Evolutionary conservation across 2,329 filamentous ascomycete species (phyloP).

Genomic region (Pseudogymnoascus sp.): DNA sequence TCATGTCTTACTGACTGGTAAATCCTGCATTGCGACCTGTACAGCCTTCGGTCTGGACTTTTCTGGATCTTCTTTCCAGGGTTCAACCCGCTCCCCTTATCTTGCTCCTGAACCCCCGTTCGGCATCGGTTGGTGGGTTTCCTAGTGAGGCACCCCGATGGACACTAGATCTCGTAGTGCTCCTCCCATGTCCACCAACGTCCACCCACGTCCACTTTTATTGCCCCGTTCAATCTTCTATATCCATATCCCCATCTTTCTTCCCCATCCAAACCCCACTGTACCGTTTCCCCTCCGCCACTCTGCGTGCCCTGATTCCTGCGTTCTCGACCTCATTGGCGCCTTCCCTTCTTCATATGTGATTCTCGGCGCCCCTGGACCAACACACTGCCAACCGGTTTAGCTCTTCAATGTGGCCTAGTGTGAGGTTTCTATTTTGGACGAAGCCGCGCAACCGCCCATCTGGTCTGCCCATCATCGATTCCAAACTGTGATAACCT

Average conservation of each 20-base stretch:
- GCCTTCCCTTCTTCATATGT: not conserved
- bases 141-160: slow-evolving; percentile 3
- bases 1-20: not conserved
- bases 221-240: not conserved
- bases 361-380: not conserved
- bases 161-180: slow-evolving; percentile 1
- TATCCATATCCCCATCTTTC: not conserved
- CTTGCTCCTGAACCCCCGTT: slow-evolving; percentile 3
- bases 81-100: not conserved
- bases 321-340: not conserved
- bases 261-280: slow-evolving; percentile 1
- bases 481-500: not conserved
- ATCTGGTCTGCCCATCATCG: not conserved
- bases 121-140: slow-evolving; percentile 2
- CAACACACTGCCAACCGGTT: not conserved
- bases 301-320: not conserved
- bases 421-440: slow-evolving; percentile 4
- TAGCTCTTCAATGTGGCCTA: slow-evolving; percentile 1
- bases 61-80: not conserved
- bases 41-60: not conserved
- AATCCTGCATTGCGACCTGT: not conserved
- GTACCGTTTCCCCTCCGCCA: not conserved
- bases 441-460: not conserved
- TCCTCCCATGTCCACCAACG: not conserved
- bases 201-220: not conserved